phyloP scores from a whole-genome alignment of 1,284 basidiomycete species.

The Ceratobasidium sp. region DNA sequence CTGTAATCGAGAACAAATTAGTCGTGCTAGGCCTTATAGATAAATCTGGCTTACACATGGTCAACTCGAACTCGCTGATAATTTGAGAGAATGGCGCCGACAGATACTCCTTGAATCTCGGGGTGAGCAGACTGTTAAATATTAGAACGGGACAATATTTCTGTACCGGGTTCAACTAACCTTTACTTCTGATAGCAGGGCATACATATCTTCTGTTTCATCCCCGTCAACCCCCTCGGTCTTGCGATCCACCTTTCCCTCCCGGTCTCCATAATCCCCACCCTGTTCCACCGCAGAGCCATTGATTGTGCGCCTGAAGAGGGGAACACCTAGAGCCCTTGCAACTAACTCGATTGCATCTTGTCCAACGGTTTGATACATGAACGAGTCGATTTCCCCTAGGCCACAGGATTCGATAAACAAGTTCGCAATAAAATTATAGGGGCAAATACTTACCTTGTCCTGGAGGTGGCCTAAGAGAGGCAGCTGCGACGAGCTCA shows the following conservation, averaged over 20 bases:
- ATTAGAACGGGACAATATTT: conserved; percentile 43
- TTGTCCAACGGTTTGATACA: conserved; percentile 99
- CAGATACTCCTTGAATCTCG: conserved; percentile 87
- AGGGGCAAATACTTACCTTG: conserved; percentile 68
- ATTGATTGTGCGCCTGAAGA: conserved; percentile 82
- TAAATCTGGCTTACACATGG: conserved; percentile 77
- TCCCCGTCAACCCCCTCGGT: conserved; percentile 73
- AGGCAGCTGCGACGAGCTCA: conserved; percentile 88
- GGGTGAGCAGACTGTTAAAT: conserved; percentile 75
- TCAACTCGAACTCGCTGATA: conserved; percentile 98
- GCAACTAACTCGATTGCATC: conserved; percentile 92
- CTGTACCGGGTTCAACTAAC: conserved; percentile 57
- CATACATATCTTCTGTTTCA: conserved; percentile 95
- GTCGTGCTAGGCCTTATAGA: neutral
- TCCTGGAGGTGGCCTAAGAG: conserved; percentile 82
- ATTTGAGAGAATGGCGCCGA: conserved; percentile 96
- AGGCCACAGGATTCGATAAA: conserved; percentile 22
- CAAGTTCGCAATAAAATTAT: neutral
- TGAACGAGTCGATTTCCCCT: conserved; percentile 99
- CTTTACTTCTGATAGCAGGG: conserved; percentile 81
- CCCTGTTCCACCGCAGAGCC: conserved; percentile 86
- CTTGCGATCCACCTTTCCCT: conserved; percentile 51
- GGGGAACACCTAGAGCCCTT: conserved; percentile 83
- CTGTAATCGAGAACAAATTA: conserved; percentile 56
- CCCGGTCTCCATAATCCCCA: conserved; percentile 83